Base-by-base conservation (phyloP, 768 basidiomycete genomes). In the Tephrocybe sp. region DNA sequence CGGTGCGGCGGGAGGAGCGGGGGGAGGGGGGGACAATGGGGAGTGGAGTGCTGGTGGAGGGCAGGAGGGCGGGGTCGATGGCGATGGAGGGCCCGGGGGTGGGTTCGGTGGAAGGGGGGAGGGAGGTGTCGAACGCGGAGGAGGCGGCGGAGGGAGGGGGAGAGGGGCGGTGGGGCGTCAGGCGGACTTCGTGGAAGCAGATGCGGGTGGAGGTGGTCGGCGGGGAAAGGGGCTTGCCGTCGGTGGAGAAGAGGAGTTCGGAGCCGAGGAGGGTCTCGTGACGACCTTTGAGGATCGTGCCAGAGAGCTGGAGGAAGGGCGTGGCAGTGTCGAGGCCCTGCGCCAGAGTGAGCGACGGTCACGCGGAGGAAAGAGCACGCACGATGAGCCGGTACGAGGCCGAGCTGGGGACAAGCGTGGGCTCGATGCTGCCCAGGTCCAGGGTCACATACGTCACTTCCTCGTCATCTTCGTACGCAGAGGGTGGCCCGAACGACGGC, bases 311-410 rank as follows among this genome's bases (percentile, higher is more conserved):
- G 18, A 93, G 66, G 57, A 83, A 90, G 0, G 90, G 90, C 0
- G 81, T 85, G 0, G 87, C 80, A 0, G 87, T 87, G 61, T 93
- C 88, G 20, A 92, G 65, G 1, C 89, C 90, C 90, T 88, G 57
- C 14, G 21, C 17, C 38, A 23, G 23, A 42, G 9, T 42, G 11
- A 38, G 30, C 32, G 32, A 40, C 40, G 23, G 17, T 40, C 9
- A 21, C 28, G 15, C 3, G 1, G 21, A 20, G 5, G 38, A 18
- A 25, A 9, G 18, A 5, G 10, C 15, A 37, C 88, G 67, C 64
- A 90, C 90, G 48, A 90, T 86, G n/a, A 91, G 70, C 39, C 85
- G 79, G 62, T 86, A 91, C 1, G 81, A 72, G 0, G 83, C 78
- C 0, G 83, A 82, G 59, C 80, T 90, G 1, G 88, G 85, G 5